Evolutionary conservation across 306 rosid genomes (phyloP).

Genomic region (Dicorynia guianensis): DNA sequence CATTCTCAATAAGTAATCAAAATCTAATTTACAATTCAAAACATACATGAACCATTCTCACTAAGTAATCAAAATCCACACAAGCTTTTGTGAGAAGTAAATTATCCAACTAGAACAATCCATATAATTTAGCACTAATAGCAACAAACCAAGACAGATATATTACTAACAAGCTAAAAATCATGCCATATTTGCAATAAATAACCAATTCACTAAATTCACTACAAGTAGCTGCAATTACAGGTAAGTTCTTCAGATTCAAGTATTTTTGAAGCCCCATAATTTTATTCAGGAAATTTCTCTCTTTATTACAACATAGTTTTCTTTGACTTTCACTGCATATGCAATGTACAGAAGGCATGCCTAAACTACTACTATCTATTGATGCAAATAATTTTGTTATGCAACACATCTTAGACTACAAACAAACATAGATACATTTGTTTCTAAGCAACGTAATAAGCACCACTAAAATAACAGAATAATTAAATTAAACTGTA

Average conservation of each 20-base stretch:
- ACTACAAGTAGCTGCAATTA: neutral
- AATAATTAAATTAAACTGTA: constrained; percentile 42
- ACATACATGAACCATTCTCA: no score
- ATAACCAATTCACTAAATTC: neutral
- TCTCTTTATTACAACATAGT: neutral
- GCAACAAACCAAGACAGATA: constrained; percentile 5
- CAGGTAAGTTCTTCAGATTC: constrained; percentile 7
- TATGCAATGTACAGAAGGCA: constrained; percentile 6
- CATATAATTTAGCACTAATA: neutral
- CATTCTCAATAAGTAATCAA: constrained; percentile 3
- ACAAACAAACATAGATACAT: neutral
- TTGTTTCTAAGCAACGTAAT: constrained; percentile 5
- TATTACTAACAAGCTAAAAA: neutral
- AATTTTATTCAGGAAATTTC: neutral
- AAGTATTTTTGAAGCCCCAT: constrained; percentile 1
- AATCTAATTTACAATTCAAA: no score
- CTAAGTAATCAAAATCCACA: no score
- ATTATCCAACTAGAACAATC: constrained; percentile 16
- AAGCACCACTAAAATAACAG: constrained; percentile 14
- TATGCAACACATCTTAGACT: constrained; percentile 9
- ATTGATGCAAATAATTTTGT: constrained; percentile 13
- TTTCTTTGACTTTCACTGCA: constrained; percentile 21
- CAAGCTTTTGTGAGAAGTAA: constrained; percentile 1
- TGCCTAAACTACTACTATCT: neutral
- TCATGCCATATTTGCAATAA: neutral